Percentiles rank a stretch among this genome's conserved stretches.
Evolutionary conservation across 163 green algal species (phyloP).

Genomic region (Smithsoniella earleae): DNA sequence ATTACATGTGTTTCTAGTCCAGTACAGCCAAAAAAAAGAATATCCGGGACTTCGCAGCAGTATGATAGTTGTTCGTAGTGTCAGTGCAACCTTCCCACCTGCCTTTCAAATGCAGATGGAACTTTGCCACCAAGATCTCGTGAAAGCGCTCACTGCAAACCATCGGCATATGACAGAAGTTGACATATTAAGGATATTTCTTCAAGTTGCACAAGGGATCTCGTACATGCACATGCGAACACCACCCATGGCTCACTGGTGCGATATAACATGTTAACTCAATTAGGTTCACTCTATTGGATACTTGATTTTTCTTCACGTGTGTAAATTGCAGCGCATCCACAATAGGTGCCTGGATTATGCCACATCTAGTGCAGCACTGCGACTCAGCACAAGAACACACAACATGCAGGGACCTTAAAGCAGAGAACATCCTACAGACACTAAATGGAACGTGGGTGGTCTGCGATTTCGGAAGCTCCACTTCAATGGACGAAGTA

Average conservation of each 20-base stretch:
- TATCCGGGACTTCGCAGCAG: not conserved
- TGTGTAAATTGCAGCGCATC: too few relatives aligned
- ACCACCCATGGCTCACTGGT: conserved; percentile 68
- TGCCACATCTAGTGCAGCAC: too few relatives aligned
- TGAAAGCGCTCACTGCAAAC: conserved; percentile 41
- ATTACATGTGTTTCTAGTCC: conserved; percentile 11
- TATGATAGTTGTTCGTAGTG: not conserved
- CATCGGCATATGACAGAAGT: conserved; percentile 34
- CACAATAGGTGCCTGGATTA: too few relatives aligned
- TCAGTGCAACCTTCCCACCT: too few relatives aligned
- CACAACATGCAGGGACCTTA: conserved; percentile 75
- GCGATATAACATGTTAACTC: too few relatives aligned
- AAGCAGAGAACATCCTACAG: conserved; percentile 90
- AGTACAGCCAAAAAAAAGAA: conserved; percentile 28
- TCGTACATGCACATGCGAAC: conserved; percentile 65
- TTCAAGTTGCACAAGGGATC: conserved; percentile 53
- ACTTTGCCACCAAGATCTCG: conserved; percentile 59
- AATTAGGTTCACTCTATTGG: too few relatives aligned
- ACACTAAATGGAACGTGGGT: conserved; percentile 64
- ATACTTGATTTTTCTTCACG: not conserved
- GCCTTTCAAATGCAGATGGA: conserved; percentile 84
- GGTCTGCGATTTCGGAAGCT: conserved; percentile 86
- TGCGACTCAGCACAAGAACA: too few relatives aligned
- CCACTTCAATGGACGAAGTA: conserved; percentile 35
- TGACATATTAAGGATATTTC: conserved; percentile 49